Evolutionary conservation across 768 basidiomycete genomes (phyloP), one percentile per base, ranked within the genome.

Genomic region (Tricholoma matsutake): DNA sequence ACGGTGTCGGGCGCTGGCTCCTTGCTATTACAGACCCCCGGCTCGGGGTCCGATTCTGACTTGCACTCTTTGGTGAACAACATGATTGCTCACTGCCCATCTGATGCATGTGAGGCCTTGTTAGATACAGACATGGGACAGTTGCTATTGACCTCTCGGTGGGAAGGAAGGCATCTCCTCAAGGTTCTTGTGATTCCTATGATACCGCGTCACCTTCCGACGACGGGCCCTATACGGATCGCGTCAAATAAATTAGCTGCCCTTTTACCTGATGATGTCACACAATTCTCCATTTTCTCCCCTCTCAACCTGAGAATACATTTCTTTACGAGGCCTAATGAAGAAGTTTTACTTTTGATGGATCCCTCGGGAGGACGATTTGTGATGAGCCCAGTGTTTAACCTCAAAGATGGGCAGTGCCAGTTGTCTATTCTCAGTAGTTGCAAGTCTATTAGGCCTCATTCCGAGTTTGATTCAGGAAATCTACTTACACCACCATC

Each of bases 401-500:
- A 57, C 20, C 62, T 77, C 54, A 61, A 56, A 43, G 64, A 64
- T 22, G 64, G 59, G 28, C 41, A 61, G 39, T 76, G 75, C 69
- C 68, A 71, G 39, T 60, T 77, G 20, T 73, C 75, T 9, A 67
- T 82, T 8, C 65, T 78, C 31, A 75, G 72, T 16, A 68, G 74
- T 0, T 68, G 75, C 58, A 57, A 45, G 6, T 60, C 65, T 54
- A 62, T 70, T 60, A 49, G 61, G 56, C 49, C 58, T 37, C 22
- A 43, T 18, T 47, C 60, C 25, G 55, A 67, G 0, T 35, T 41
- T 6, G 41, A 60, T 32, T 51, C 57, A 2, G 63, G 65, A n/a
- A 56, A 60, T 25, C 65, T 79, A 7, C 77, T 75, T 4, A 78
- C 76, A 14, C 77, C 77, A 9, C 77, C 78, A 14, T 72, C 72